A percentile compares a stretch with the other conserved stretches of the same genome.
Conservation (phyloP, 2,329 filamentous ascomycete genomes). For the Monilinia aucupariae region DNA sequence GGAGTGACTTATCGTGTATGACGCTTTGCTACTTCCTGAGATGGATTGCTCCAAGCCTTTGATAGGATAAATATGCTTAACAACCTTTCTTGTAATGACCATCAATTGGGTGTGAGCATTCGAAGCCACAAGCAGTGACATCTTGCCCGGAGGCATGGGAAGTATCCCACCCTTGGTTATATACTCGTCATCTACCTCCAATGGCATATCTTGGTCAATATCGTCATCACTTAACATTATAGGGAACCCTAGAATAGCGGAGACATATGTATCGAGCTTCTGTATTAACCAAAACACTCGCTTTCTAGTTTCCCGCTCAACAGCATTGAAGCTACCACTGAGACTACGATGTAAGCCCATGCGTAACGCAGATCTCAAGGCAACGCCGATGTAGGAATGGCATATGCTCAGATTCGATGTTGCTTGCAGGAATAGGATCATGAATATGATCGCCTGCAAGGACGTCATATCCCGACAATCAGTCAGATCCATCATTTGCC, state of each 20-base stretch:
- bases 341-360: conserved; percentile 74
- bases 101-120: conserved; percentile 62
- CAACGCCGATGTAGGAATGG: conserved; percentile 75
- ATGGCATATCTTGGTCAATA: conserved; percentile 60
- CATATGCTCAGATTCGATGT: conserved; percentile 74
- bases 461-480: conserved; percentile 70
- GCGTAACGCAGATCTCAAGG: conserved; percentile 66
- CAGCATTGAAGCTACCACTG: conserved; percentile 53
- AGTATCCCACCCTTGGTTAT: conserved; percentile 55
- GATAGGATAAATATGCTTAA: conserved; percentile 61
- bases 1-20: conserved; percentile 58
- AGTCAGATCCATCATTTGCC: conserved; percentile 59
- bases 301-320: conserved; percentile 59
- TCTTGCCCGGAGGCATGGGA: conserved; percentile 48
- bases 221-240: conserved; percentile 59
- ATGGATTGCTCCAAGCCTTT: conserved; percentile 49
- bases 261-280: conserved; percentile 67
- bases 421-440: conserved; percentile 75
- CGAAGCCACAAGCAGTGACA: conserved; percentile 57
- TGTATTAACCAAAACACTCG: conserved; percentile 63
- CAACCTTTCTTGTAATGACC: conserved; percentile 58
- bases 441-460: conserved; percentile 70
- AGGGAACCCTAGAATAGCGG: conserved; percentile 61
- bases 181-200: conserved; percentile 62
- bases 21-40: conserved; percentile 36